Conservation (phyloP, 1,284 basidiomycete genomes). For the Cystobasidiaceae sp. region DNA sequence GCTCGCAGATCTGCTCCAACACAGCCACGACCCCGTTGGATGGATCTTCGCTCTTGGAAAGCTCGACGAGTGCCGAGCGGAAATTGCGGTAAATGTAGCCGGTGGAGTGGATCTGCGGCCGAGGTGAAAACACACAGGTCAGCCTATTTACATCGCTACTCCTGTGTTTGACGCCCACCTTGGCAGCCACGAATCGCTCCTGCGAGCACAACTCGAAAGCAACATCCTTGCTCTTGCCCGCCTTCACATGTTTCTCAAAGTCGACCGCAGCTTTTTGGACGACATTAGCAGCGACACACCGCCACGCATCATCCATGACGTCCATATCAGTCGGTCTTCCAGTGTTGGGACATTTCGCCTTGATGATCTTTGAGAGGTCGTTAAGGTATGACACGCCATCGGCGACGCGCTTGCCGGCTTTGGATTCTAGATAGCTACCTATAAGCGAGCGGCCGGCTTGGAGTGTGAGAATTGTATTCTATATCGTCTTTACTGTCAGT, state of each 20-base stretch:
- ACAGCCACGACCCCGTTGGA: slow-evolving; percentile 47
- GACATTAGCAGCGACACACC: slow-evolving; percentile 53
- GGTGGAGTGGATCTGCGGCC: slow-evolving; percentile 42
- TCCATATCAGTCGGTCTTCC: slow-evolving; percentile 45
- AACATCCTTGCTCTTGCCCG: slow-evolving; percentile 52
- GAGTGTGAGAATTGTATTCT: slow-evolving; percentile 50
- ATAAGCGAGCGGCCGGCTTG: slow-evolving; percentile 55
- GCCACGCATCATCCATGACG: slow-evolving; percentile 53
- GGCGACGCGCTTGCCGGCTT: slow-evolving; percentile 51
- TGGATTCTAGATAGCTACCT: slow-evolving; percentile 51
- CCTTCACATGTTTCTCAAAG: slow-evolving; percentile 49
- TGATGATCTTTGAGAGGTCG: slow-evolving; percentile 46
- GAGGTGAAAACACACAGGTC: slow-evolving; percentile 30
- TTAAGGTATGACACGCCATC: slow-evolving; percentile 53
- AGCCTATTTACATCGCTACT: neutral
- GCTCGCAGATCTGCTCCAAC: slow-evolving; percentile 43
- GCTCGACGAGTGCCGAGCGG: slow-evolving; percentile 47
- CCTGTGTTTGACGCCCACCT: slow-evolving; percentile 39
- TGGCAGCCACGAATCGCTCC: slow-evolving; percentile 55
- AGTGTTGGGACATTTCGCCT: slow-evolving; percentile 46
- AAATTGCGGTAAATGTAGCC: slow-evolving; percentile 46
- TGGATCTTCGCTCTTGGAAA: slow-evolving; percentile 40
- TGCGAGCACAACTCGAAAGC: slow-evolving; percentile 55
- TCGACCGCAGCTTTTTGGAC: slow-evolving; percentile 55
- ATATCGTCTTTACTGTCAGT: neutral